Conservation (phyloP, 192 early-diverging fungal species). For the Coemansia biformis region DNA sequence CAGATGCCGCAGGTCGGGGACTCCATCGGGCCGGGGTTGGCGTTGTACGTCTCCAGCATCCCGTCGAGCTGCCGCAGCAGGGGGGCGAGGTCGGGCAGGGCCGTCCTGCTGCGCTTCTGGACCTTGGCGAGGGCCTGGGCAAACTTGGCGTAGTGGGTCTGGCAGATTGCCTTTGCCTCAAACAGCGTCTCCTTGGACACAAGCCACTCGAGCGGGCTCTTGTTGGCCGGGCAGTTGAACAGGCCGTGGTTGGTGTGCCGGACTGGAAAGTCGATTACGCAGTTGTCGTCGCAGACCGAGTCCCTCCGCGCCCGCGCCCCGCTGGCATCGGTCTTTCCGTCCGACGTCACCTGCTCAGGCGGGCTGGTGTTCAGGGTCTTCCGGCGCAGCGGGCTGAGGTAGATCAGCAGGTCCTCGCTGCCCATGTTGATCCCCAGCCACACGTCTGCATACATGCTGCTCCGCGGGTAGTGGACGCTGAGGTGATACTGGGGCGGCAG, state of each 20-base stretch:
- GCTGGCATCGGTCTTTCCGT: background rate
- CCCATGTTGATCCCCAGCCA: slow-evolving; percentile 45
- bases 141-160: slow-evolving; percentile 36
- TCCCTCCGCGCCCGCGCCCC: slow-evolving; percentile 23
- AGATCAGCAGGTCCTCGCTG: slow-evolving; percentile 30
- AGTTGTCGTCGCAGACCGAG: slow-evolving; percentile 19
- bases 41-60: slow-evolving; percentile 13
- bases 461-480: slow-evolving; percentile 45
- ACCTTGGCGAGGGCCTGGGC: slow-evolving; percentile 26
- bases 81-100: slow-evolving; percentile 21
- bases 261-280: slow-evolving; percentile 6
- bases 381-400: slow-evolving; percentile 41
- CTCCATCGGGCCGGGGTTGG: slow-evolving; percentile 16
- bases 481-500: slow-evolving; percentile 38
- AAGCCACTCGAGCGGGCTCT: slow-evolving; percentile 31
- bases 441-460: slow-evolving; percentile 45
- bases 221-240: slow-evolving; percentile 34
- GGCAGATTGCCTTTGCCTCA: slow-evolving; percentile 24
- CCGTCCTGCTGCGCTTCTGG: slow-evolving; percentile 10
- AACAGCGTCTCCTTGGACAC: slow-evolving; percentile 38
- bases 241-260: slow-evolving; percentile 31
- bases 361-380: slow-evolving; percentile 42
- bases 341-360: slow-evolving; percentile 10
- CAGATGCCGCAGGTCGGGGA: slow-evolving; percentile 35
- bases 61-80: slow-evolving; percentile 24